Percentiles rank a stretch among this genome's conserved stretches.
These are phyloP conservation scores for Nitzschia inconspicua DNA, from an alignment of 108 stramenopile species.

Conservation along the genomic window DNA sequence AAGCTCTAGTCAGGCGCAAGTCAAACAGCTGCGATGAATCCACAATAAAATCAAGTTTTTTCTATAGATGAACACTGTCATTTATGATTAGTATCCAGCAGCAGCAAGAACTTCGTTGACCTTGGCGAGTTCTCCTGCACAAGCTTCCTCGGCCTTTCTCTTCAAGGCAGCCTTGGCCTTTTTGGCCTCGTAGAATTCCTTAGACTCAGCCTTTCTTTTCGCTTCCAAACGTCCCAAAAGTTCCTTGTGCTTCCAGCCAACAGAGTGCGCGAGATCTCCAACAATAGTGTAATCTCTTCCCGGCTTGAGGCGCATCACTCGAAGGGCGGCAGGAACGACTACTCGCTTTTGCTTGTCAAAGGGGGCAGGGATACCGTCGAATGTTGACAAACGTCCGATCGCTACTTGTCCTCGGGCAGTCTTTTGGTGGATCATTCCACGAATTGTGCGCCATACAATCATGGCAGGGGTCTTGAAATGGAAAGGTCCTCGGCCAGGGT, in stretches of 20 bases:
- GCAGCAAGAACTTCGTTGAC: conserved; percentile 84
- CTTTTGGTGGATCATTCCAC: conserved; percentile 99
- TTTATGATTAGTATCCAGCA: conserved; percentile 70
- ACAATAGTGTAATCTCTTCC: conserved; percentile 92
- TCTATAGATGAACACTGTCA: not conserved
- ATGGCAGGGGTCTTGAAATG: conserved; percentile 96
- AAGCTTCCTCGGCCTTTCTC: conserved; percentile 76
- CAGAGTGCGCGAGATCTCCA: conserved; percentile 87
- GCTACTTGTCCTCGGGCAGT: conserved; percentile 94
- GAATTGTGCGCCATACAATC: conserved; percentile 98
- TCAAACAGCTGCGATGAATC: too few species aligned
- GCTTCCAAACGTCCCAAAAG: conserved; percentile 88
- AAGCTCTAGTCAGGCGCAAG: too few species aligned
- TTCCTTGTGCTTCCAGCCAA: conserved; percentile 98
- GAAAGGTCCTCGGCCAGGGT: conserved; percentile 94
- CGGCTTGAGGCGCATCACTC: conserved; percentile 90
- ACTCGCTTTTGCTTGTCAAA: conserved; percentile 98
- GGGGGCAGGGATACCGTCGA: conserved; percentile 98
- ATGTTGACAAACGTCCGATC: conserved; percentile 90
- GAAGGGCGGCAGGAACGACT: conserved; percentile 97
- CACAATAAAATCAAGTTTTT: not conserved
- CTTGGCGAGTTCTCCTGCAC: conserved; percentile 75
- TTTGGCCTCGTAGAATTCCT: conserved; percentile 95
- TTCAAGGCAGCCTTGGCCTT: conserved; percentile 75
- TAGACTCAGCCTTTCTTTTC: conserved; percentile 92